Evolutionary conservation across 2,329 filamentous ascomycete species (phyloP).

Genomic region (Achaetomium macrosporum): DNA sequence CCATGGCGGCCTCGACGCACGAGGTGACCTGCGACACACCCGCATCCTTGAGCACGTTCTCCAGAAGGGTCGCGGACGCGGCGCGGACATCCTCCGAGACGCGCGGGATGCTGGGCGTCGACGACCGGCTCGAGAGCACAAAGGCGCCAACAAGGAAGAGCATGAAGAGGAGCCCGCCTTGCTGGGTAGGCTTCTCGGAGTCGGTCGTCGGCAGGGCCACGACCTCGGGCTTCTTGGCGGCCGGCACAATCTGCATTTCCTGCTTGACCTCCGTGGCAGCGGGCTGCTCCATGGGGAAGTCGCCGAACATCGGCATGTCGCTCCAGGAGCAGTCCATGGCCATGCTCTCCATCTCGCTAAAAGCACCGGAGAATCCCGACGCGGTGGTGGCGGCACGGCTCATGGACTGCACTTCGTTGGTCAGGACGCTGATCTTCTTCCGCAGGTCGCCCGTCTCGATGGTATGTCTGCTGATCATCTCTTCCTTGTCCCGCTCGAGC

Average conservation of each 20-base stretch:
- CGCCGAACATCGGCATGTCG: slow-evolving; percentile 69
- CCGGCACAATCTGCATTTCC: slow-evolving; percentile 48
- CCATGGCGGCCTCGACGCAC: slow-evolving; percentile 37
- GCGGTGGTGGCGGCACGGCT: slow-evolving; percentile 59
- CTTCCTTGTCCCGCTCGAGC: slow-evolving; percentile 81
- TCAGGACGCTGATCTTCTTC: slow-evolving; percentile 83
- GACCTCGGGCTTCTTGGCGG: slow-evolving; percentile 48
- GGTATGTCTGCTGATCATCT: slow-evolving; percentile 82
- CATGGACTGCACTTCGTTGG: slow-evolving; percentile 63
- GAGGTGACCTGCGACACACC: slow-evolving; percentile 49
- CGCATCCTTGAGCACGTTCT: slow-evolving; percentile 77
- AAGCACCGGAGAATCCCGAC: slow-evolving; percentile 63
- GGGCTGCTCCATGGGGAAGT: slow-evolving; percentile 55
- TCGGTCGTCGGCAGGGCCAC: slow-evolving; percentile 39
- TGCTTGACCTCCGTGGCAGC: slow-evolving; percentile 49
- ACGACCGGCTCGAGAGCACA: slow-evolving; percentile 77
- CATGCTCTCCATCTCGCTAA: slow-evolving; percentile 77
- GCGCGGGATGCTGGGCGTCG: slow-evolving; percentile 64
- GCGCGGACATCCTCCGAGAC: slow-evolving; percentile 76
- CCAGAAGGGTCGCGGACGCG: slow-evolving; percentile 69
- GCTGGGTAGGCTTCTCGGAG: slow-evolving; percentile 61
- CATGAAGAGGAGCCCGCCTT: slow-evolving; percentile 84
- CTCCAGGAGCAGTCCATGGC: slow-evolving; percentile 80
- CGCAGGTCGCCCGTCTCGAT: slow-evolving; percentile 85
- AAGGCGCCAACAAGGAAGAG: slow-evolving; percentile 94